A percentile compares a stretch with the other conserved stretches of the same genome.
Conservation (phyloP, 768 basidiomycete species). For the Russula sp. region DNA sequence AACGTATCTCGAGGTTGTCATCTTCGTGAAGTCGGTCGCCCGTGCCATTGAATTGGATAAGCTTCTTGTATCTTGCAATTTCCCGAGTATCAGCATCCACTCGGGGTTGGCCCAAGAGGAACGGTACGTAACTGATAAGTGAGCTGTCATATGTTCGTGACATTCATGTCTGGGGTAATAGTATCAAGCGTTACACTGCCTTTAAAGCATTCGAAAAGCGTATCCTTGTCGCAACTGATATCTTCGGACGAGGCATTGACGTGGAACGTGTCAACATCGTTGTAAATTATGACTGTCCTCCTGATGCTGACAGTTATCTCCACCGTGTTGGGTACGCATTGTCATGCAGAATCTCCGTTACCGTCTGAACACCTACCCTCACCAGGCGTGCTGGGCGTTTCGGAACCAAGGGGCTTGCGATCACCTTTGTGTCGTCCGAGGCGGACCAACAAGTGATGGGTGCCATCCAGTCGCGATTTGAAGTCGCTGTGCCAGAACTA, state of each 20-base stretch:
- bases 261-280: conserved; percentile 99
- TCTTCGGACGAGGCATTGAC: conserved; percentile 98
- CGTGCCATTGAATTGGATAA: conserved; percentile 97
- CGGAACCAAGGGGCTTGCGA: conserved; percentile 97
- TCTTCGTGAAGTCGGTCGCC: conserved; percentile 97
- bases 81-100: conserved; percentile 97
- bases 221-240: conserved; percentile 97
- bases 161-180: conserved; percentile 29
- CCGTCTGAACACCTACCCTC: neutral
- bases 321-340: conserved; percentile 85
- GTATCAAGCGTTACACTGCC: conserved; percentile 91
- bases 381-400: conserved; percentile 94
- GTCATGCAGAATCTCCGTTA: neutral
- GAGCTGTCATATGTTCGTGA: neutral
- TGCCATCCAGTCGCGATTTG: conserved; percentile 92
- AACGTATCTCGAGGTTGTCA: conserved; percentile 71
- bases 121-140: conserved; percentile 53
- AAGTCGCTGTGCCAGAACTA: conserved; percentile 92
- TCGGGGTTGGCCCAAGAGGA: conserved; percentile 93
- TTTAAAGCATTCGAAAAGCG: conserved; percentile 99
- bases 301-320: conserved; percentile 96
- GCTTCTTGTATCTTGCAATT: conserved; percentile 93
- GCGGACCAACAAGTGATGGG: conserved; percentile 92
- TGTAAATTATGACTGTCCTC: conserved; percentile 96
- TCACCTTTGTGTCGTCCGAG: conserved; percentile 93